Evolutionary conservation across 1,284 basidiomycete species (phyloP), one percentile per base, ranked within the genome.

Genomic region (Ustilago shanxiensis): DNA sequence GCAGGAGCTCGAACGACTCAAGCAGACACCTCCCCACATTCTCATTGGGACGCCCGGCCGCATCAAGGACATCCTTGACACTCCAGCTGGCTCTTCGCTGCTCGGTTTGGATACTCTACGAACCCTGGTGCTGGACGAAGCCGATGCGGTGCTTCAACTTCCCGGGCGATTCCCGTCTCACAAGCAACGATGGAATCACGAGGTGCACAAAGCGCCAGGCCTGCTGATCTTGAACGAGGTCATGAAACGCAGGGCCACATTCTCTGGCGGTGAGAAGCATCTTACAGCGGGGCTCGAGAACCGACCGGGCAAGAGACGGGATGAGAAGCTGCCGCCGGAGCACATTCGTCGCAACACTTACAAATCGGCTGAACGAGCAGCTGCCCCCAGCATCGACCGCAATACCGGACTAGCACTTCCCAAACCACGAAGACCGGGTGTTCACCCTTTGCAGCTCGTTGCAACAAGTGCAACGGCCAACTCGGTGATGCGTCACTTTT

Each of bases 401-500:
- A 55, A 26, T 24, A 66, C 70, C 1, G 70, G 71, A 3, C 55
- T 76, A 16, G 72, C 75, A 3, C 60, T 64, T 16, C 70, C 80
- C 39, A 74, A 50, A 13, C n/a, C 61, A 37, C 78, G 78, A 10
- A 24, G 22, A 13, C 31, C 60, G 0, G 78, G 73, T n/a, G 62
- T 59, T 6, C 60, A 70, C 31, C 82, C 83, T 20, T 50, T 86
- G 37, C 84, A 86, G 66, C 71, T 86, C 6, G 73, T 86, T 0
- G 66, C 74, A 24, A 74, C 77, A 28, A 83, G 81, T 31, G 84
- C 84, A 1, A 86, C 82, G 8, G 83, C 84, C 33, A 85, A 85
- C 53, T 78, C 83, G 18, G 83, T 86, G 10, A 64, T 86, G 64
- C 79, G 84, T 29, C 79, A 86, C 63, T 86, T 85, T 51, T 70